These are phyloP conservation scores for Tulasnella sp. DNA, from an alignment of 768 basidiomycete genomes.

Conservation along the genomic window DNA sequence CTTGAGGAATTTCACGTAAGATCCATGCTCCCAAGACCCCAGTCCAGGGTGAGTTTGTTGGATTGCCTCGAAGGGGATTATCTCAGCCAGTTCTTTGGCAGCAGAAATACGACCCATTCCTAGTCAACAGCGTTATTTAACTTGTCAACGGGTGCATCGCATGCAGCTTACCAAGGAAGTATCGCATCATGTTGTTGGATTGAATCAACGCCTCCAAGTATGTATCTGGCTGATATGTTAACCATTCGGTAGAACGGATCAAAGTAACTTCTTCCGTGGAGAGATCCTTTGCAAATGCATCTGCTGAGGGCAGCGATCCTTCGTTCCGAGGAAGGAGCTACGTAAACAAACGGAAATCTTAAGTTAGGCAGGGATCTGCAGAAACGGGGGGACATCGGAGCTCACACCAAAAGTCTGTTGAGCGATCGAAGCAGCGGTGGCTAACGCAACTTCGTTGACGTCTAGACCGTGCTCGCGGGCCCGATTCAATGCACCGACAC, in stretches of 20 bases:
- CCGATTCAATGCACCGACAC: slow-evolving; percentile 53
- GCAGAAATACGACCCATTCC: slow-evolving; percentile 59
- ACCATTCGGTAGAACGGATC: slow-evolving; percentile 88
- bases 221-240: slow-evolving; percentile 61
- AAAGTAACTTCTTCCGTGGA: slow-evolving; percentile 50
- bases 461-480: slow-evolving; percentile 80
- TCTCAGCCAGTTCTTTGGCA: slow-evolving; percentile 44
- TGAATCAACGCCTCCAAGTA: slow-evolving; percentile 69
- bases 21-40: no score
- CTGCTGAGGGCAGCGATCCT: slow-evolving; percentile 49
- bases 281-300: slow-evolving; percentile 39
- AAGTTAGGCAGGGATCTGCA: slow-evolving; percentile 4
- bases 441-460: slow-evolving; percentile 61
- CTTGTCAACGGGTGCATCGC: background rate
- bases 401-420: slow-evolving; percentile 25
- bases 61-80: slow-evolving; percentile 52
- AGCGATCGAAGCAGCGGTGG: slow-evolving; percentile 48
- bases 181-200: slow-evolving; percentile 76
- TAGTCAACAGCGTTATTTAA: slow-evolving; percentile 28
- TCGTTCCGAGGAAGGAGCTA: slow-evolving; percentile 42
- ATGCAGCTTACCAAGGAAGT: slow-evolving; percentile 64
- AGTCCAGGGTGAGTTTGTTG: no score
- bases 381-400: slow-evolving; percentile 41
- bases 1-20: slow-evolving; percentile 65
- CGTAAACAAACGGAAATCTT: slow-evolving; percentile 13